Percentiles rank a stretch among this genome's conserved stretches.
phyloP scores from a whole-genome alignment of 306 rosid genomes.

The Senna tora region DNA sequence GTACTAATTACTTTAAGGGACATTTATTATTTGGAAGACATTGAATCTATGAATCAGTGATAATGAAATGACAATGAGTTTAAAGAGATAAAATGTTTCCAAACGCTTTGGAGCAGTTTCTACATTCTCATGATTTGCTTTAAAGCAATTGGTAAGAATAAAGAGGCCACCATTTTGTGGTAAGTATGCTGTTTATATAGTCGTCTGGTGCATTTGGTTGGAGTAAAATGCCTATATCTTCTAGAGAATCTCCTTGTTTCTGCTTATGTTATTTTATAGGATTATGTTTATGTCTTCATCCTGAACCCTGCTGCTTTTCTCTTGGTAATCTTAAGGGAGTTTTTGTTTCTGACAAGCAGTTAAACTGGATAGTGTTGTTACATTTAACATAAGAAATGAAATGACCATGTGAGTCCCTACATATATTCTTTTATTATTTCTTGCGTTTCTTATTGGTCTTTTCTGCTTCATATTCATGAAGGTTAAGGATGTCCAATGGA shows the following conservation, averaged over 20 bases:
- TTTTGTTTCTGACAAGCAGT: not conserved
- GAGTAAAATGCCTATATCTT: not conserved
- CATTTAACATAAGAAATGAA: slow-evolving; percentile 4
- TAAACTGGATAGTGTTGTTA: not conserved
- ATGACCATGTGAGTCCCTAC: not conserved
- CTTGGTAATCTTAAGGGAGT: not conserved
- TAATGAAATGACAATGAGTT: not conserved
- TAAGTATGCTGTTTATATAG: not conserved
- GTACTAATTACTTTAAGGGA: not conserved
- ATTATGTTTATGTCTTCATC: not conserved
- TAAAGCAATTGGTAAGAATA: not conserved
- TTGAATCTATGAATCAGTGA: not conserved
- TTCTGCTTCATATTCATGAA: slow-evolving; percentile 41
- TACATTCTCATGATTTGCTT: not conserved
- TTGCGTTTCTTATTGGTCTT: slow-evolving; percentile 23
- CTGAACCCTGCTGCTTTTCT: not conserved
- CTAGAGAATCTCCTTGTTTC: not conserved
- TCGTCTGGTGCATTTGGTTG: not conserved
- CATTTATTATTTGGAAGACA: no score
- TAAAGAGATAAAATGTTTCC: not conserved
- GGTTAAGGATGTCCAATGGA: slow-evolving; percentile 99
- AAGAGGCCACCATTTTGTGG: not conserved
- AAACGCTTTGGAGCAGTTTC: not conserved
- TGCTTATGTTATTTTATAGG: not conserved
- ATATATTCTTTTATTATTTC: slow-evolving; percentile 7